Evolutionary conservation across 805 yeast genomes (phyloP).

Genomic region (Dipodascus geniculatus): DNA sequence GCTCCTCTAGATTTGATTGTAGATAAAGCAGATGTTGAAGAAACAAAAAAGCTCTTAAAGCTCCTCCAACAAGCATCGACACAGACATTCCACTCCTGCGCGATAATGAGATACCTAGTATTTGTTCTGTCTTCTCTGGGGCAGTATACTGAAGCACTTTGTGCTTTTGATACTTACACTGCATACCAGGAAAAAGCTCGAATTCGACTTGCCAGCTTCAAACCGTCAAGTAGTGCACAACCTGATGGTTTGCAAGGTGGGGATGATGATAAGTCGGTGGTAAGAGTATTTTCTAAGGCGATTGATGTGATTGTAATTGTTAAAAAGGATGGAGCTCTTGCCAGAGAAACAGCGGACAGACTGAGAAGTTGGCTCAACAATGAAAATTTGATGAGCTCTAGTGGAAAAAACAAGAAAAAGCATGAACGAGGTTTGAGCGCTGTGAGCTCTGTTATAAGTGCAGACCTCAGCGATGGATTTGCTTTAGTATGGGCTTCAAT

Average conservation of each 20-base stretch:
- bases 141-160: slow-evolving; percentile 21
- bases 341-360: slow-evolving; percentile 13
- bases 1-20: slow-evolving; percentile 9
- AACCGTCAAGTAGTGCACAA: slow-evolving; percentile 12
- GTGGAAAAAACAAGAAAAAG: background rate
- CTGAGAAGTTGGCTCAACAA: slow-evolving; percentile 9
- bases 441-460: background rate
- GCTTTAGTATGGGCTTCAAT: slow-evolving; percentile 4
- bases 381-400: background rate
- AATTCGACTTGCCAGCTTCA: slow-evolving; percentile 3
- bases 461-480: background rate
- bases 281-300: slow-evolving; percentile 8
- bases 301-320: slow-evolving; percentile 9
- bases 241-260: slow-evolving; percentile 15
- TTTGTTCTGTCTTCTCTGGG: slow-evolving; percentile 19
- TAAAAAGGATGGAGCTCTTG: slow-evolving; percentile 8
- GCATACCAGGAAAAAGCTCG: slow-evolving; percentile 20
- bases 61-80: slow-evolving; percentile 13
- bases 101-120: slow-evolving; percentile 22
- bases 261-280: slow-evolving; percentile 11
- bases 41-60: slow-evolving; percentile 11
- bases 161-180: slow-evolving; percentile 23
- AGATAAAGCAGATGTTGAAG: slow-evolving; percentile 6
- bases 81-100: slow-evolving; percentile 25
- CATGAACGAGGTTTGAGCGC: background rate